phyloP scores from a whole-genome alignment of 805 yeast species.

The Brettanomyces naardenensis region DNA sequence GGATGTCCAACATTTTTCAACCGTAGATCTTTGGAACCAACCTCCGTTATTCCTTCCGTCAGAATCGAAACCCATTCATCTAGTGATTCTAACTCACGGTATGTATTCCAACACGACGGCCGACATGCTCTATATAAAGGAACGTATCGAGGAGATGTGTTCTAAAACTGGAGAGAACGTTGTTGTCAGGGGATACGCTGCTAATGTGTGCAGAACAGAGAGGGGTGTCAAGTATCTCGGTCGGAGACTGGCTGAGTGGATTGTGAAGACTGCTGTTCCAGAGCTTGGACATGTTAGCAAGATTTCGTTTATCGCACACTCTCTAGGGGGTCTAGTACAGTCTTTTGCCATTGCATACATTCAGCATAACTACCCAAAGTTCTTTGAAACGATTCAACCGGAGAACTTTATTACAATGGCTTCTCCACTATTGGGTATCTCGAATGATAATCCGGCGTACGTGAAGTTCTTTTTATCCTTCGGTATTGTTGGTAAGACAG shows the following conservation, averaged over 20 bases:
- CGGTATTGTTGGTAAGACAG: constrained; percentile 89
- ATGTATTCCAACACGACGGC: constrained; percentile 84
- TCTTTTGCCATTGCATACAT: constrained; percentile 85
- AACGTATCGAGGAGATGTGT: constrained; percentile 51
- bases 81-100: constrained; percentile 87
- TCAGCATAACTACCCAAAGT: constrained; percentile 56
- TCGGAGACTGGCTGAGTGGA: constrained; percentile 65
- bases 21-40: constrained; percentile 67
- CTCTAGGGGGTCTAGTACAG: constrained; percentile 89
- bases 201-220: constrained; percentile 83
- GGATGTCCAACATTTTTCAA: constrained; percentile 45
- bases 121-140: constrained; percentile 84
- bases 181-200: constrained; percentile 74
- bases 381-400: constrained; percentile 61
- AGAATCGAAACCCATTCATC: constrained; percentile 53
- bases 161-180: constrained; percentile 49
- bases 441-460: constrained; percentile 80
- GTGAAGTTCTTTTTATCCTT: constrained; percentile 77
- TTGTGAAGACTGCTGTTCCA: constrained; percentile 42
- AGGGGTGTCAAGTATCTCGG: constrained; percentile 84
- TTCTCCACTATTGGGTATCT: constrained; percentile 81
- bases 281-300: constrained; percentile 38
- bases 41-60: constrained; percentile 38
- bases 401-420: constrained; percentile 78
- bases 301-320: constrained; percentile 87